Evolutionary conservation across 148 eudicot genomes (phyloP).

Genomic region (Camellia sinensis): DNA sequence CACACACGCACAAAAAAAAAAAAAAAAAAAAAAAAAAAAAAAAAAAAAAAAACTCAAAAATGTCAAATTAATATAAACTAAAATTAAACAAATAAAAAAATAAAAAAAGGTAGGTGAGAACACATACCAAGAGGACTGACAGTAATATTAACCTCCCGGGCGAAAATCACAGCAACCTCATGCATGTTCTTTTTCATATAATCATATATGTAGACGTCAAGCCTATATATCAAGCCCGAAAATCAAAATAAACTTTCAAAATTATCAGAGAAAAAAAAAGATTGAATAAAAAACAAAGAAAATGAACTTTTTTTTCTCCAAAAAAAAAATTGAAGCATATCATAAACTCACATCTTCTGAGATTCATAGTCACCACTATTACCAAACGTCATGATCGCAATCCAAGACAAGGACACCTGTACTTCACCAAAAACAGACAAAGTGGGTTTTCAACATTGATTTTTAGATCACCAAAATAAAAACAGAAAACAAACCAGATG

Average conservation of each 20-base stretch:
- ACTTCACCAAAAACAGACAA: background rate
- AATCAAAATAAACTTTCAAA: background rate
- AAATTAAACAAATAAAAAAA: background rate
- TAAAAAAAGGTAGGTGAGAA: conserved; percentile 14
- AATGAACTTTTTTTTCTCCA: background rate
- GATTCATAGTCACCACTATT: conserved; percentile 23
- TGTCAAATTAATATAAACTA: background rate
- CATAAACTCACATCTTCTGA: conserved; percentile 30
- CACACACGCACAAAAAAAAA: no score
- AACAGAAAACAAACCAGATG: conserved; percentile 1
- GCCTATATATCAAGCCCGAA: conserved; percentile 19
- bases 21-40: no score
- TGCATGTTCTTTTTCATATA: conserved; percentile 30
- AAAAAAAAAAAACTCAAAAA: no score
- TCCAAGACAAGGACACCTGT: background rate
- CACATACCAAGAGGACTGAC: conserved; percentile 21
- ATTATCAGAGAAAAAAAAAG: background rate
- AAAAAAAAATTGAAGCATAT: conserved; percentile 9
- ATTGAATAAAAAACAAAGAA: background rate
- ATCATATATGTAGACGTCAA: conserved; percentile 31
- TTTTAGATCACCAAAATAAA: no score
- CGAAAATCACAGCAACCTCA: conserved; percentile 33
- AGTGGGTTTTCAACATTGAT: background rate
- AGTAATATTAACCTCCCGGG: conserved; percentile 31
- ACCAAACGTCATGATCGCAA: conserved; percentile 22